Percentiles rank a stretch among this genome's conserved stretches.
phyloP scores from a whole-genome alignment of 192 early-diverging fungal species.

The Backusella tuberculispora region DNA sequence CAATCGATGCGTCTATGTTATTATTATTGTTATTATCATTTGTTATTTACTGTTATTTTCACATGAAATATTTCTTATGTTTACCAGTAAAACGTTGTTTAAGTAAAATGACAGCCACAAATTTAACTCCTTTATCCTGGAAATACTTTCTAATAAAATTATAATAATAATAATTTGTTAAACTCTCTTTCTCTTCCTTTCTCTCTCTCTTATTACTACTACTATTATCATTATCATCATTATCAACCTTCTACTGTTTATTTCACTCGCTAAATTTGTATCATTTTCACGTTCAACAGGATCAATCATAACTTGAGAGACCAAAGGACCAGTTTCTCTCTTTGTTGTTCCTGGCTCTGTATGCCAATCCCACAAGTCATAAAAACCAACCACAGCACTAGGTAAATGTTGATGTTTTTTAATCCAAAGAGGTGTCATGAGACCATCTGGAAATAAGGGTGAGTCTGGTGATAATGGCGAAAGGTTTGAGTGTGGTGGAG shows the following conservation, averaged over 20 bases:
- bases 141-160: slow-evolving; percentile 56
- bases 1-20: slow-evolving; percentile 54
- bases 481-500: slow-evolving; percentile 55
- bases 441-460: slow-evolving; percentile 81
- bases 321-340: slow-evolving; percentile 42
- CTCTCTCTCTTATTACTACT: background rate
- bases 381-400: slow-evolving; percentile 68
- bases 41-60: too few relatives aligned
- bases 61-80: too few relatives aligned
- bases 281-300: slow-evolving; percentile 69
- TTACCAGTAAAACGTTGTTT: slow-evolving; percentile 60
- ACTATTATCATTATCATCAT: background rate
- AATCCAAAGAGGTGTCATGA: slow-evolving; percentile 77
- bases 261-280: slow-evolving; percentile 58
- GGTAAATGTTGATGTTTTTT: slow-evolving; percentile 67
- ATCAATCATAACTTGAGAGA: slow-evolving; percentile 41
- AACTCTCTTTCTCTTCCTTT: background rate
- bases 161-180: background rate
- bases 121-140: slow-evolving; percentile 71
- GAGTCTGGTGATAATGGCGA: slow-evolving; percentile 73
- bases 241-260: slow-evolving; percentile 68
- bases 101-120: slow-evolving; percentile 71
- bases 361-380: slow-evolving; percentile 64
- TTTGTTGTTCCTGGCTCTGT: slow-evolving; percentile 28
- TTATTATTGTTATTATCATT: background rate